phyloP scores from a whole-genome alignment of 2,329 filamentous ascomycete genomes.

The Colletotrichum musicola region DNA sequence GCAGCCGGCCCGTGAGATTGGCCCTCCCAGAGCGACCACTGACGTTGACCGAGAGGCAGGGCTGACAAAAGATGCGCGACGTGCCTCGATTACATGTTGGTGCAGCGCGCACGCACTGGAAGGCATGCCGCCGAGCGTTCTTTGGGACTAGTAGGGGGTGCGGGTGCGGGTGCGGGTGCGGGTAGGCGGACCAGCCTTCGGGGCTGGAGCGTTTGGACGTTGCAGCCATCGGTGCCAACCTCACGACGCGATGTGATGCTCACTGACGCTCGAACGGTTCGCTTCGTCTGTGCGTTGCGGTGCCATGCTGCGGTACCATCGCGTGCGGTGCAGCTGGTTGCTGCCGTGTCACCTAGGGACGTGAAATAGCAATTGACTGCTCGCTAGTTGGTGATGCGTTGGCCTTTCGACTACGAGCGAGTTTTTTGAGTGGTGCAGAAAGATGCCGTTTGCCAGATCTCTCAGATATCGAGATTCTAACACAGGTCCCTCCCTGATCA shows the following conservation, averaged over 20 bases:
- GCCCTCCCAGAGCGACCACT: constrained; percentile 12
- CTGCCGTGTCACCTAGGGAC: constrained; percentile 31
- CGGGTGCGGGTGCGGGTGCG: constrained; percentile 1
- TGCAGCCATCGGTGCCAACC: constrained; percentile 21
- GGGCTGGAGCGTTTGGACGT: constrained; percentile 6
- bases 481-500: constrained; percentile 15
- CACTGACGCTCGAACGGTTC: constrained; percentile 23
- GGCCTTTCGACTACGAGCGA: constrained; percentile 14
- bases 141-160: constrained; percentile 13
- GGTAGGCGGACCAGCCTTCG: constrained; percentile 7
- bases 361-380: constrained; percentile 23
- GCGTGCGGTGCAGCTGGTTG: constrained; percentile 10
- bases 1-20: constrained; percentile 18
- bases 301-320: constrained; percentile 26
- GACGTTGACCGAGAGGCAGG: constrained; percentile 22
- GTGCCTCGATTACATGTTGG: constrained; percentile 4
- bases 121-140: constrained; percentile 10
- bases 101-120: constrained; percentile 9
- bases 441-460: constrained; percentile 18
- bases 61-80: constrained; percentile 9
- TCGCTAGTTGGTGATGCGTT: constrained; percentile 28
- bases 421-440: constrained; percentile 21
- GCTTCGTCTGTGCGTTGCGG: constrained; percentile 21
- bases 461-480: background rate
- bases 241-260: background rate